Percentiles rank a stretch among this genome's conserved stretches.
These are phyloP conservation scores for Monosporascus sp. DNA, from an alignment of 2,329 filamentous ascomycete genomes.

Conservation along the genomic window DNA sequence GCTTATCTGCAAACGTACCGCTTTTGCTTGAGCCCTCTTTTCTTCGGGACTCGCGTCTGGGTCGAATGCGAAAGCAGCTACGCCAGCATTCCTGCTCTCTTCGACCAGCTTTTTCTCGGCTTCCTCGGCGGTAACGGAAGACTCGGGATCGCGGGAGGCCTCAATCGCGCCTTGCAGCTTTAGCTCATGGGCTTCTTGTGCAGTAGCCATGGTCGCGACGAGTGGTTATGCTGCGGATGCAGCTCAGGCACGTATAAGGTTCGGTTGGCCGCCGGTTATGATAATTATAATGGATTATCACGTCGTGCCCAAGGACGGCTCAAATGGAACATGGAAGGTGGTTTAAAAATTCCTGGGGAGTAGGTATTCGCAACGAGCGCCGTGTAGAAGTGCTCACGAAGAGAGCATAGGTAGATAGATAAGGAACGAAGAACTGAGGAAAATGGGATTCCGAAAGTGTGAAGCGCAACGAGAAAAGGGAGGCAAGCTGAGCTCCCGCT, in stretches of 20 bases:
- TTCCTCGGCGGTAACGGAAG: slow-evolving; percentile 59
- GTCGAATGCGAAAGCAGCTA: slow-evolving; percentile 78
- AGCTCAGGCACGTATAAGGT: slow-evolving; percentile 12
- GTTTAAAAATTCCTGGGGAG: too few species aligned
- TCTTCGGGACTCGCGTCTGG: slow-evolving; percentile 77
- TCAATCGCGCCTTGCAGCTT: slow-evolving; percentile 78
- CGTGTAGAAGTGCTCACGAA: too few species aligned
- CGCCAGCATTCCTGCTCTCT: slow-evolving; percentile 73
- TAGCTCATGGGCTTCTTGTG: slow-evolving; percentile 52
- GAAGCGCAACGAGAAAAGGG: too few species aligned
- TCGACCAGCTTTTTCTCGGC: slow-evolving; percentile 70
- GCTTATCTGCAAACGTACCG: slow-evolving; percentile 48
- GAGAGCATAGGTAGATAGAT: not conserved
- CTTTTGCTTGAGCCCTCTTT: slow-evolving; percentile 74
- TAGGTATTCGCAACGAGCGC: too few species aligned
- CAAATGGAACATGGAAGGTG: too few species aligned
- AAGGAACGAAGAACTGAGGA: not conserved
- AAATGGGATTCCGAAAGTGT: not conserved
- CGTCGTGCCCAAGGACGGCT: too few species aligned
- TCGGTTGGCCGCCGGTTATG: too few species aligned
- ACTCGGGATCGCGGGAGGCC: slow-evolving; percentile 67
- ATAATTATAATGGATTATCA: too few species aligned
- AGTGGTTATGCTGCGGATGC: slow-evolving; percentile 18
- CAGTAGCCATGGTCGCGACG: slow-evolving; percentile 24
- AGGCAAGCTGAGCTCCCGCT: too few species aligned